Evolutionary conservation across 805 yeast genomes (phyloP), one percentile per base, ranked within the genome.

Genomic region (Zygosaccharomyces bailii): DNA sequence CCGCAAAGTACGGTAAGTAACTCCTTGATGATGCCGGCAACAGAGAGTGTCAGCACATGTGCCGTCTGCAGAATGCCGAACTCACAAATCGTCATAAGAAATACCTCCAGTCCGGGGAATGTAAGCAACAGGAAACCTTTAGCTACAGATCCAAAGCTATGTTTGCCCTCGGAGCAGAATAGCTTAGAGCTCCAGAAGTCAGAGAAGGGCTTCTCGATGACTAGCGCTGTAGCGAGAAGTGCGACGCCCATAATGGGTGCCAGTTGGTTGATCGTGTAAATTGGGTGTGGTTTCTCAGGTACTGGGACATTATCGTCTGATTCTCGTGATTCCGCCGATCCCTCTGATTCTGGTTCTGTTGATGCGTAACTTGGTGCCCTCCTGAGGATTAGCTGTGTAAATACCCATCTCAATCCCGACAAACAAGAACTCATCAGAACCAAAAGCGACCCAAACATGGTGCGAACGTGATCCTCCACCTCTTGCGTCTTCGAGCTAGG

Each of bases 21-120:
- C 63, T 93, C 99, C 61, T 93, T 93, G 62, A 91, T 86, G 13
- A 93, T 86, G 1, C 99, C 99, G 0, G 95, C 95, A 34, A 93
- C 79, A 4, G 95, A 82, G 23, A 93, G 67, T 0, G 99, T 90
- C 35, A 90, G 72, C 10, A 93, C 88, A 44, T 87, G 85, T 0
- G 96, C 86, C 34, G 82, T 78, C 44, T 85, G 83, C 42, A 93
- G 73, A 5, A 93, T 78, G 45, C 85, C 81, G 67, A 86, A 90
- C 63, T 91, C 99, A 54, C 86, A 79, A 2, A 88, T 66, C 0
- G 96, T 91, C 91, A 93, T 84, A 60, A 85, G 75, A 59, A 90
- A 90, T 1, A 96, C 98, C 31, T 86, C 67, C 2, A 86, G 49
- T 0, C 98, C 98, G 0, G 99, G 99, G 14, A 88, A 69, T 4